Conservation (phyloP, 306 rosid genomes). For the Lathyrus aphaca region DNA sequence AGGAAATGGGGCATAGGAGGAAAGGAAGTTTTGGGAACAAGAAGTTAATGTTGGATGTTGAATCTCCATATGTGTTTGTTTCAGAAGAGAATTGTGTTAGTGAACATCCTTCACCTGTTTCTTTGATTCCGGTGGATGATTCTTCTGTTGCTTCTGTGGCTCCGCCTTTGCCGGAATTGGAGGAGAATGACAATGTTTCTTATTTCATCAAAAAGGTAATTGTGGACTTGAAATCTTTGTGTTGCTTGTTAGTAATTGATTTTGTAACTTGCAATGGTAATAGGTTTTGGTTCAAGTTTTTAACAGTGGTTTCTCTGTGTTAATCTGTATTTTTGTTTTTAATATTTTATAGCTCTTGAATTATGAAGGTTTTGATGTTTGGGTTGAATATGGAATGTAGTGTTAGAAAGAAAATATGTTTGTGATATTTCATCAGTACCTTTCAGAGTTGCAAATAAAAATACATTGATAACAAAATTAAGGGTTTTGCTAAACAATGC, state of each 20-base stretch:
- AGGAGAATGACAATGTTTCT: conserved; percentile 64
- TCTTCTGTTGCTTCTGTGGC: conserved; percentile 42
- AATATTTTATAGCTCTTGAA: conserved; percentile 3
- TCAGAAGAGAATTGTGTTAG: conserved; percentile 40
- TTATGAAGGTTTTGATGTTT: not conserved
- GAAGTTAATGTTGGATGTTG: conserved; percentile 57
- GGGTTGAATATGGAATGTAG: conserved; percentile 1
- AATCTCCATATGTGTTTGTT: conserved; percentile 67
- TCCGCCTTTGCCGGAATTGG: conserved; percentile 46
- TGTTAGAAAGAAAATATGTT: not conserved
- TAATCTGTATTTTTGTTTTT: not conserved
- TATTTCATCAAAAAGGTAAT: conserved; percentile 90
- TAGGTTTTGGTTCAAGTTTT: conserved; percentile 1
- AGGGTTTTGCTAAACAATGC: conserved; percentile 2
- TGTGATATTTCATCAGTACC: not conserved
- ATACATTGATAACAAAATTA: not conserved
- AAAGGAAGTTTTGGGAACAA: conserved; percentile 63
- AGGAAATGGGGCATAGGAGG: conserved; percentile 45
- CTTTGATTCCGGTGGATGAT: conserved; percentile 38
- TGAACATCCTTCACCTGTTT: conserved; percentile 37
- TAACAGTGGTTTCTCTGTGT: conserved; percentile 19
- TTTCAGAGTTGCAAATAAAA: conserved; percentile 18
- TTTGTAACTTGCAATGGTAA: conserved; percentile 13
- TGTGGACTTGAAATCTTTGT: conserved; percentile 17
- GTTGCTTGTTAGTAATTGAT: not conserved